Base-by-base conservation (phyloP, 2,329 filamentous ascomycete species). In the Dactylellina drechsleri region DNA sequence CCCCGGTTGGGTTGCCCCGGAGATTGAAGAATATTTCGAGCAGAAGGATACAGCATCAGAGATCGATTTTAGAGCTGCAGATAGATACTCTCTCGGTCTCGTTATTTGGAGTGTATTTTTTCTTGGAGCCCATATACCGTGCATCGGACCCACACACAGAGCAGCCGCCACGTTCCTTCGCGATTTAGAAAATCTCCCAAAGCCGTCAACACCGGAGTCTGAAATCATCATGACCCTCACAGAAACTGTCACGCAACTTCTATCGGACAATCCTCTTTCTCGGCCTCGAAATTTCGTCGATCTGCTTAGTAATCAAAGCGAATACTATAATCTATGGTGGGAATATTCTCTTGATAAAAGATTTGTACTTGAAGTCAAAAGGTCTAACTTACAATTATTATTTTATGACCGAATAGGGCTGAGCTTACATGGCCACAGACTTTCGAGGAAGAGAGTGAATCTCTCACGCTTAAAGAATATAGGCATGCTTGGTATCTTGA, bases 1-100 rank as follows among this genome's bases (percentile, higher is more conserved):
- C 12, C 66, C 66, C 12, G 66, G 66, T 2, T 70, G 66, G 66
- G 49, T 59, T 6, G 57, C 66, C 7, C 66, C 66, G 10, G 66
- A 70, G 50, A 60, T 60, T 13, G 36, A 43, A 13, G 54, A 40
- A 41, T 70, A 54, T 8, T 50, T 31, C 1, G 47, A 62, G 36
- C 20, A 53, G n/a, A 49, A 36, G 47, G 41, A 64, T 40, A 45
- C 57, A n/a, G n/a, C 31, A 10, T 36, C 60, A 23, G 20, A 40
- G 4, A 36, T 56, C 16, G 52, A 56, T 31, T 36, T 56, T 16
- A 56, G 31, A n/a, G 52, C 52, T 56, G 52, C 52, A 1, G 52
- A 56, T 56, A 36, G 23, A 56, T 56, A 56, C 28, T 31, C 52
- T 10, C 52, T 56, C 31, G 52, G 52, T 18, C 52, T 56, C 52